Conservation (phyloP, 2,329 filamentous ascomycete species). For the Lachnellula occidentalis region DNA sequence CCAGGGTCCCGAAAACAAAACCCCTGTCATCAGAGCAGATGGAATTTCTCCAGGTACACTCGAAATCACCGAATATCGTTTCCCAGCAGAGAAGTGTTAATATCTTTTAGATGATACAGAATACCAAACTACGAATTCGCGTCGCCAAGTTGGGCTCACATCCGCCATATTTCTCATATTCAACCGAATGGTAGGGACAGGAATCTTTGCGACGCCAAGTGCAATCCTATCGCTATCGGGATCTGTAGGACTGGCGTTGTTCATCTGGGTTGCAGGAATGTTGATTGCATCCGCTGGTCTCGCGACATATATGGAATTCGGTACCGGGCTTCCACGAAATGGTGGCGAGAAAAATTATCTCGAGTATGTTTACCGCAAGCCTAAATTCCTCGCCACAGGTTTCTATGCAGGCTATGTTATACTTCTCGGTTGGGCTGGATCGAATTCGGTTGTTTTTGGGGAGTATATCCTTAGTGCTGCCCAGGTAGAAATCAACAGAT, state of each 20-base stretch:
- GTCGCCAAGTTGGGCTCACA: conserved; percentile 50
- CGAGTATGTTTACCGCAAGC: conserved; percentile 56
- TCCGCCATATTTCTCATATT: conserved; percentile 56
- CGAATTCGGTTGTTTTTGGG: conserved; percentile 64
- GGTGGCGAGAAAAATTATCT: conserved; percentile 65
- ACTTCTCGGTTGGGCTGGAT: conserved; percentile 59
- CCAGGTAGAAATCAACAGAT: conserved; percentile 54
- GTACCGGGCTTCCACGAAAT: conserved; percentile 58
- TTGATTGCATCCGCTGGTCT: conserved; percentile 57
- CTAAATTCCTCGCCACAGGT: conserved; percentile 55
- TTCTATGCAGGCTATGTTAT: conserved; percentile 58
- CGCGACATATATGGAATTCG: conserved; percentile 61
- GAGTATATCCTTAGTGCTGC: conserved; percentile 66
- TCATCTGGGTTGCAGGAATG: conserved; percentile 59
- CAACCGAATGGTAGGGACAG: conserved; percentile 61
- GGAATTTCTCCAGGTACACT: background rate
- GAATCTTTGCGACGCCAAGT: conserved; percentile 60
- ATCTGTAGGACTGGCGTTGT: conserved; percentile 55
- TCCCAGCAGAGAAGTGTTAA: background rate
- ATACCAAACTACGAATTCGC: conserved; percentile 13
- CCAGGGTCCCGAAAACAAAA: background rate
- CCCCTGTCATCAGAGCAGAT: background rate
- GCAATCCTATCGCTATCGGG: conserved; percentile 52
- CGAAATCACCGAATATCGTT: background rate
- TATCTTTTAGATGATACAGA: background rate